Base-by-base conservation (phyloP, 306 rosid species). In the Fagus crenata region DNA sequence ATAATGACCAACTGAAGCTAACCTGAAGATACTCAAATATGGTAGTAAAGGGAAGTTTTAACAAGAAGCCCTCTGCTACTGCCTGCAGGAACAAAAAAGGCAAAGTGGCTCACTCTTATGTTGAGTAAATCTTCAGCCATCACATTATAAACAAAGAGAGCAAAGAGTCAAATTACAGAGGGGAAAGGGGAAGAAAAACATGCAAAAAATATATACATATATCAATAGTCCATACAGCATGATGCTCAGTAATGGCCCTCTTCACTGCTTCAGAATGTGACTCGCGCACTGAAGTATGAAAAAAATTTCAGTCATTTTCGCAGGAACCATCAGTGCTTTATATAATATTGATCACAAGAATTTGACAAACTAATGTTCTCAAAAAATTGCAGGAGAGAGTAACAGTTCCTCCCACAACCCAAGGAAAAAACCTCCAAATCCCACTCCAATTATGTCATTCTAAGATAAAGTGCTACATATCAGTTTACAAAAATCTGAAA, bases 21-120 rank as follows among this genome's bases (percentile, higher is more conserved):
- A 95, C 99, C 92, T 95, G 98, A 80, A 95, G 99, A 91, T 95
- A 92, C 86, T 95, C 99, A 81, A 92, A 95, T 81, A 95, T 88
- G 76, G 99, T 95, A 40, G 74, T 87, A 82, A 87, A 95, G 40
- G 96, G 88, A 78, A 95, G 90, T 84, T 95, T 95, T 81, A 92
- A 69, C 77, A 95, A 76, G 69, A 72, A 83, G 80, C 90, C 90
- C 33, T 82, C 83, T 46, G 86, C 81, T 75, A 89, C 87, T 46
- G 96, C 93, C 98, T 95, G 91, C 89, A 82, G 69, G 78, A 75
- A 83, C 35, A 75, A 80, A 77, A 22, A 75, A 22, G 76, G 70
- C 76, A 75, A 51, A 55, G 60, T 65, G 53, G 71, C 80, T 39
- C 72, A 59, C 15, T 41, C 71, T 67, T 42, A 73, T 51, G 83